phyloP scores from a whole-genome alignment of 2,329 filamentous ascomycete species.

The Fusarium praegraminearum region DNA sequence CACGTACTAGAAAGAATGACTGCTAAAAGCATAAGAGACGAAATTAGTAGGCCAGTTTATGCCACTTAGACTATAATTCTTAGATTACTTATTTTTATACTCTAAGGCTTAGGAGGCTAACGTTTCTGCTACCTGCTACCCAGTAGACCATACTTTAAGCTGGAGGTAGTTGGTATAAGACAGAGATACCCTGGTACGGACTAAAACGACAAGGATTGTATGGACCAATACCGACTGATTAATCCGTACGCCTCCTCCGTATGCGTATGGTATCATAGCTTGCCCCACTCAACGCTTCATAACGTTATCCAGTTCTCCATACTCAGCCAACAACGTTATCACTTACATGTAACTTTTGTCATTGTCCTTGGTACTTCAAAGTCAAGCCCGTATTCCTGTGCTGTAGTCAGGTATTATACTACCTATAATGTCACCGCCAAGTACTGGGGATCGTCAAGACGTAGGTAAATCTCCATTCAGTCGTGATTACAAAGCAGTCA shows the following conservation, averaged over 20 bases:
- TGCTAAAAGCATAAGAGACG: too few relatives aligned
- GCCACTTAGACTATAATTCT: too few relatives aligned
- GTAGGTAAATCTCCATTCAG: constrained; percentile 28
- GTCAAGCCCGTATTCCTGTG: not conserved
- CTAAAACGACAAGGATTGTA: not conserved
- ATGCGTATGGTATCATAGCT: not conserved
- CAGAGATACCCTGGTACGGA: not conserved
- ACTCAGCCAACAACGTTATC: constrained; percentile 25
- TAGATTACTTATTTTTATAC: too few relatives aligned
- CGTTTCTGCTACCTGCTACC: not conserved
- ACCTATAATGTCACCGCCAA: constrained; percentile 34
- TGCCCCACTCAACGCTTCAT: constrained; percentile 26
- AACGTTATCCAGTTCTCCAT: constrained; percentile 22
- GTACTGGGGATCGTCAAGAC: constrained; percentile 18
- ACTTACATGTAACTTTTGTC: constrained; percentile 4
- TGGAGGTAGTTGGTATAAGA: not conserved
- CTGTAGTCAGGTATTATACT: not conserved
- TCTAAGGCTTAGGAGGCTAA: too few relatives aligned
- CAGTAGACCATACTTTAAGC: not conserved
- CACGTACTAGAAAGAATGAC: constrained; percentile 16
- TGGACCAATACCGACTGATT: not conserved
- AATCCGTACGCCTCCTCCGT: not conserved
- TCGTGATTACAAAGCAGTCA: constrained; percentile 29
- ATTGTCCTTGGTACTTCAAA: not conserved
- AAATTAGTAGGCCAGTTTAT: too few relatives aligned